Evolutionary conservation across 2,329 filamentous ascomycete genomes (phyloP).

Genomic region (Monilinia fructicola): DNA sequence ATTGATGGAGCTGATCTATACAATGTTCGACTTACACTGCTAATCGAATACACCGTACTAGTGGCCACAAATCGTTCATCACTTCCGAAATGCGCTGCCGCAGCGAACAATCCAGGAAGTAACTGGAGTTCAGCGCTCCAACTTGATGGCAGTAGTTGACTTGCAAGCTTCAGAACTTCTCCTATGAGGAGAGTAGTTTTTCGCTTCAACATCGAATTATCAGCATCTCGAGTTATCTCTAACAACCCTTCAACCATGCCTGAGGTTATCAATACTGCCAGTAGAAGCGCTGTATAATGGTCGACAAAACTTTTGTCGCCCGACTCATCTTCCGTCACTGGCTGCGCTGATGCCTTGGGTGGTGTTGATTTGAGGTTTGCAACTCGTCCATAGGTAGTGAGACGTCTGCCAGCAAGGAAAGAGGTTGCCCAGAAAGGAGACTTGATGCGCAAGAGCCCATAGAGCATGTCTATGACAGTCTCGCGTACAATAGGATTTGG

Average conservation of each 20-base stretch:
- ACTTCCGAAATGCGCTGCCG: constrained; percentile 68
- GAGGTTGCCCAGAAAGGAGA: constrained; percentile 92
- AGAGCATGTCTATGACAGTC: constrained; percentile 84
- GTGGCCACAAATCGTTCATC: constrained; percentile 78
- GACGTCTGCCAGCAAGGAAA: constrained; percentile 84
- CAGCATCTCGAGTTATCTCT: constrained; percentile 65
- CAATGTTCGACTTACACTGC: constrained; percentile 90
- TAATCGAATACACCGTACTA: constrained; percentile 94
- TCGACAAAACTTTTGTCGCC: constrained; percentile 83
- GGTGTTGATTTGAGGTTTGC: constrained; percentile 69
- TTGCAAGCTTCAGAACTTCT: constrained; percentile 86
- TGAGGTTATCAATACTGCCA: constrained; percentile 81
- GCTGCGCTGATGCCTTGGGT: constrained; percentile 51
- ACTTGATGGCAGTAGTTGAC: constrained; percentile 75
- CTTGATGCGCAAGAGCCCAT: constrained; percentile 80
- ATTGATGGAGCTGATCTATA: constrained; percentile 68
- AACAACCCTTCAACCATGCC: constrained; percentile 66
- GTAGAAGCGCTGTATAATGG: constrained; percentile 86
- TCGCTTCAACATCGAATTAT: constrained; percentile 70
- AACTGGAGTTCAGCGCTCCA: constrained; percentile 86
- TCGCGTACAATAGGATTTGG: constrained; percentile 61
- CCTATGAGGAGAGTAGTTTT: constrained; percentile 90
- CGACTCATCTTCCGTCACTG: constrained; percentile 59
- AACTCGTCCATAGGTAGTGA: constrained; percentile 96
- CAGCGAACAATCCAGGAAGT: constrained; percentile 79